Percentiles rank a stretch among this genome's conserved stretches.
Evolutionary conservation across 2,329 filamentous ascomycete species (phyloP).

Genomic region (Hymenoscyphus salicellus): DNA sequence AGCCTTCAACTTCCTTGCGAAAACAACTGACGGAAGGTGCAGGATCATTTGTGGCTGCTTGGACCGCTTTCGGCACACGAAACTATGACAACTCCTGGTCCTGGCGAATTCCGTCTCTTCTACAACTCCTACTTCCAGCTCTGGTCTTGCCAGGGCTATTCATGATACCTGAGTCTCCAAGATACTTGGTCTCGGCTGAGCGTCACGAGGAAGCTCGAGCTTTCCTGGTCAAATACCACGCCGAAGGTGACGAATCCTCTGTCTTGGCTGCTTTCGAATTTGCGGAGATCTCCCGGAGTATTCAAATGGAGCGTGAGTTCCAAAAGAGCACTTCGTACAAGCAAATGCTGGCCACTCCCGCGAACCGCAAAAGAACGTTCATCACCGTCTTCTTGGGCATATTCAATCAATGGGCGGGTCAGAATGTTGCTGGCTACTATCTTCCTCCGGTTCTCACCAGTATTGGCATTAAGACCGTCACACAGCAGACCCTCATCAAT

Average conservation of each 20-base stretch:
- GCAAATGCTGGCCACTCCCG: slow-evolving; percentile 29
- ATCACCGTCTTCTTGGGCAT: slow-evolving; percentile 34
- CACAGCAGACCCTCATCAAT: slow-evolving; percentile 32
- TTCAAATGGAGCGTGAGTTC: slow-evolving; percentile 24
- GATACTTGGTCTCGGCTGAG: slow-evolving; percentile 48
- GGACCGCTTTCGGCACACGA: slow-evolving; percentile 39
- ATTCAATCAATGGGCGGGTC: slow-evolving; percentile 35
- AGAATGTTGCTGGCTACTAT: slow-evolving; percentile 38
- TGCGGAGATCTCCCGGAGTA: slow-evolving; percentile 27
- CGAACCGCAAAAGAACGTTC: slow-evolving; percentile 35
- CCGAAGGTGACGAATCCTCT: slow-evolving; percentile 41
- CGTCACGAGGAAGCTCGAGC: slow-evolving; percentile 49
- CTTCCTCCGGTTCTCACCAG: slow-evolving; percentile 33
- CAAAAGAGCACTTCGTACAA: slow-evolving; percentile 17
- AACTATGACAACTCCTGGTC: slow-evolving; percentile 40
- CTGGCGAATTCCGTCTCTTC: slow-evolving; percentile 23
- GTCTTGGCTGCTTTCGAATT: slow-evolving; percentile 26
- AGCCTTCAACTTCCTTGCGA: slow-evolving; percentile 23
- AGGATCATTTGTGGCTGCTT: slow-evolving; percentile 41
- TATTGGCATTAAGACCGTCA: slow-evolving; percentile 25
- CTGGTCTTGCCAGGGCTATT: slow-evolving; percentile 39
- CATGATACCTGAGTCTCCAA: slow-evolving; percentile 53
- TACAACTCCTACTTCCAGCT: slow-evolving; percentile 45
- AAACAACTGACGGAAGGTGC: slow-evolving; percentile 29
- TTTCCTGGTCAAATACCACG: slow-evolving; percentile 52